phyloP scores from a whole-genome alignment of 176 grass and related monocot species.

The Triticum dicoccoides region DNA sequence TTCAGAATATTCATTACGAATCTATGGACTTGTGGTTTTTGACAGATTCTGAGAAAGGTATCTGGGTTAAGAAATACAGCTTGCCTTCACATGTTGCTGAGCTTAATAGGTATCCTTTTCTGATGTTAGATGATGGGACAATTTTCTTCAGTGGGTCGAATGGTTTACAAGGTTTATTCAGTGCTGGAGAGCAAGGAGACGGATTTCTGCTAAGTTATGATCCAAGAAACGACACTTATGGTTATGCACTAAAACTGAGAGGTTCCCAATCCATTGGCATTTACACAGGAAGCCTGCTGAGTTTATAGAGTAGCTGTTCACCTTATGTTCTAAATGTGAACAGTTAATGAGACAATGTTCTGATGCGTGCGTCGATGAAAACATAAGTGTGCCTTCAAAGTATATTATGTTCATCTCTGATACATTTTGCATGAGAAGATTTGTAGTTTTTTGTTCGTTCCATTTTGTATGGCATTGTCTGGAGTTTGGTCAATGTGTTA shows the following conservation, averaged over 20 bases:
- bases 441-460: too few relatives aligned
- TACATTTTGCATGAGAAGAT: too few relatives aligned
- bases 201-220: not conserved
- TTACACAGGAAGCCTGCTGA: constrained; percentile 1
- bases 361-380: too few relatives aligned
- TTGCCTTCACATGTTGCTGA: not conserved
- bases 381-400: too few relatives aligned
- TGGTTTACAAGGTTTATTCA: too few relatives aligned
- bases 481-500: too few relatives aligned
- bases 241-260: not conserved
- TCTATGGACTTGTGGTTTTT: constrained; percentile 13
- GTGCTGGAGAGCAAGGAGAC: not conserved
- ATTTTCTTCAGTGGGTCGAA: not conserved
- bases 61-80: constrained; percentile 6
- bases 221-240: not conserved
- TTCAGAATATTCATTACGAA: not conserved
- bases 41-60: not conserved
- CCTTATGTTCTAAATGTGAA: too few relatives aligned
- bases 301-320: not conserved
- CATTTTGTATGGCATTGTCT: too few relatives aligned
- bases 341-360: too few relatives aligned
- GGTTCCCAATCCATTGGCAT: not conserved
- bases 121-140: not conserved
- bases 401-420: too few relatives aligned
- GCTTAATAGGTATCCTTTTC: not conserved